These are phyloP conservation scores for Oehlia diaphana DNA, from an alignment of 192 early-diverging fungal genomes.

Conservation along the genomic window DNA sequence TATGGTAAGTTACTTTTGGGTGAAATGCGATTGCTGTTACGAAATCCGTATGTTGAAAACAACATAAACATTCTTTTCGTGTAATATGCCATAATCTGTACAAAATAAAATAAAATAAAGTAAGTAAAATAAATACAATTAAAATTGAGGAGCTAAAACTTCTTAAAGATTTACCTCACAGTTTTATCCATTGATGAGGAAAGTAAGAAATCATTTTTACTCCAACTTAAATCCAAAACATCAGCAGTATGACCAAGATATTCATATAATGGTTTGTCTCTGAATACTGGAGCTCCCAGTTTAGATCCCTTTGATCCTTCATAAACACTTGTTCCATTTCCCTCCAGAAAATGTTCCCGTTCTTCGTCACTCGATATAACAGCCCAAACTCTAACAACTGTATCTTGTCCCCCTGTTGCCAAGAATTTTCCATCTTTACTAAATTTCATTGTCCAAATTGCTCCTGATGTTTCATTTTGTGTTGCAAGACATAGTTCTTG, in stretches of 20 bases:
- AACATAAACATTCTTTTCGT: slow-evolving; percentile 70
- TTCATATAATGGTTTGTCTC: slow-evolving; percentile 68
- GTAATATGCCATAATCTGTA: slow-evolving; percentile 77
- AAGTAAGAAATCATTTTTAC: slow-evolving; percentile 77
- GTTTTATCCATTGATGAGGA: slow-evolving; percentile 82
- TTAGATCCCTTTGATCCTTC: slow-evolving; percentile 30
- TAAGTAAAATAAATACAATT: background rate
- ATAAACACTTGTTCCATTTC: slow-evolving; percentile 26
- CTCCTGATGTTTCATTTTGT: slow-evolving; percentile 17
- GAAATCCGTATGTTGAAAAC: slow-evolving; percentile 75
- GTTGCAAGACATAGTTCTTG: slow-evolving; percentile 22
- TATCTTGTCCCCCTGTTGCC: slow-evolving; percentile 80
- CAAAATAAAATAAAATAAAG: background rate
- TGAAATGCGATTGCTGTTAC: slow-evolving; percentile 82
- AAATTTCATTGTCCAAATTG: slow-evolving; percentile 78
- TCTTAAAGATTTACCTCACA: slow-evolving; percentile 48
- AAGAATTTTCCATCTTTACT: slow-evolving; percentile 77
- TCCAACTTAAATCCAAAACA: slow-evolving; percentile 71
- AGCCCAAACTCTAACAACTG: slow-evolving; percentile 68
- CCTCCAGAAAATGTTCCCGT: slow-evolving; percentile 29
- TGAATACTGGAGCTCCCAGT: slow-evolving; percentile 48
- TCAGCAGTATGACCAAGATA: slow-evolving; percentile 74
- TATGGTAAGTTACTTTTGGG: slow-evolving; percentile 45
- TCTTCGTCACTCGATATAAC: slow-evolving; percentile 33
- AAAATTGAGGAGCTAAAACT: background rate